These are phyloP conservation scores for Meyerozyma athensensis DNA, from an alignment of 1,139 yeast species.

Conservation along the genomic window DNA sequence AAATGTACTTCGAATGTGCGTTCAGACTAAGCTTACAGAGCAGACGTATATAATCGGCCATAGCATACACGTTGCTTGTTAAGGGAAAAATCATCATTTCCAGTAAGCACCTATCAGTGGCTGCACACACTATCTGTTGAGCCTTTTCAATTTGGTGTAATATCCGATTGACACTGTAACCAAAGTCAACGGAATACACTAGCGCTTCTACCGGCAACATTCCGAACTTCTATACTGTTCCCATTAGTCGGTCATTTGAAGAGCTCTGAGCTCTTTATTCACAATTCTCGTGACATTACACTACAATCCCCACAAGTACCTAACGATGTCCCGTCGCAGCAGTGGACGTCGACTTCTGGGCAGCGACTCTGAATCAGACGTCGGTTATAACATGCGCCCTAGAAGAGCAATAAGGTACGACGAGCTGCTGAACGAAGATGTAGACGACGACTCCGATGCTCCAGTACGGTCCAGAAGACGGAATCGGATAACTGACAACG, in stretches of 20 bases:
- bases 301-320: background rate
- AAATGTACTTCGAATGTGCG: background rate
- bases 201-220: too few relatives aligned
- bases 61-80: too few relatives aligned
- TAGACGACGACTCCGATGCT: constrained; percentile 13
- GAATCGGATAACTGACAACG: constrained; percentile 7
- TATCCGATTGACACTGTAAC: too few relatives aligned
- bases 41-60: too few relatives aligned
- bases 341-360: constrained; percentile 18
- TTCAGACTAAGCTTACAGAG: background rate
- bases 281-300: constrained; percentile 1
- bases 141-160: too few relatives aligned
- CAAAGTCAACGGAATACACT: too few relatives aligned
- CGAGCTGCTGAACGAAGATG: constrained; percentile 14
- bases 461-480: constrained; percentile 9
- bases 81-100: too few relatives aligned
- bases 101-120: too few relatives aligned
- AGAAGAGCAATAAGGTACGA: constrained; percentile 5
- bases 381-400: constrained; percentile 9
- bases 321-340: constrained; percentile 10
- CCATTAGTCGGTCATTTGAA: background rate
- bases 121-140: too few relatives aligned
- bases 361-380: constrained; percentile 14
- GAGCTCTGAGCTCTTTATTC: background rate
- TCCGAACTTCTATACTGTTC: too few relatives aligned